phyloP scores from a whole-genome alignment of 768 basidiomycete species.

The Mycena rosella region DNA sequence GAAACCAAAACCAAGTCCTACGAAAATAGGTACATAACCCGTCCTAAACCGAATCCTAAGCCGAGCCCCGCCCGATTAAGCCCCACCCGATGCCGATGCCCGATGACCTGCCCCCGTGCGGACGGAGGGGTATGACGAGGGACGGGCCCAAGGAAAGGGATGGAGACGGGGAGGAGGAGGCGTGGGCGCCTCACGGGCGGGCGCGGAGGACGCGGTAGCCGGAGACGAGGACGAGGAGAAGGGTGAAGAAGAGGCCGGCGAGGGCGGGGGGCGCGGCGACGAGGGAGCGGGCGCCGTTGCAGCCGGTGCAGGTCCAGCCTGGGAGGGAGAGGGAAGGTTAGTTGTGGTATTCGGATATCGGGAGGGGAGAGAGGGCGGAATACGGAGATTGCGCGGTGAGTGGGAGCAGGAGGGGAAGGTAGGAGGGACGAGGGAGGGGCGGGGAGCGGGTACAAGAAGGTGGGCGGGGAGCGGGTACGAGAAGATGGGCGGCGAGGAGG shows the following conservation, averaged over 20 bases:
- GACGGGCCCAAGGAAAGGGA: too few relatives aligned
- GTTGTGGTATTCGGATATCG: background rate
- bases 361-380: too few relatives aligned
- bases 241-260: conserved; percentile 64
- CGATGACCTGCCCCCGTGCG: too few relatives aligned
- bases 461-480: background rate
- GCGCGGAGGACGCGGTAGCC: conserved; percentile 68
- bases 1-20: background rate
- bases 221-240: conserved; percentile 76
- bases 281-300: conserved; percentile 30
- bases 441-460: background rate
- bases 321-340: background rate
- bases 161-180: background rate
- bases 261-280: conserved; percentile 65
- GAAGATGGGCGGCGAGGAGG: background rate
- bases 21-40: background rate
- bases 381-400: background rate
- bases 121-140: too few relatives aligned
- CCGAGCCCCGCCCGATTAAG: too few relatives aligned
- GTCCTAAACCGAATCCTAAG: background rate
- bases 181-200: background rate
- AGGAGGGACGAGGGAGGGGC: background rate
- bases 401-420: background rate
- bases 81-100: too few relatives aligned
- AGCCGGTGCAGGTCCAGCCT: conserved; percentile 42